Percentiles rank a stretch among this genome's conserved stretches.
Evolutionary conservation across 176 grass and related monocot species (phyloP).

Genomic region (Avena eriantha): DNA sequence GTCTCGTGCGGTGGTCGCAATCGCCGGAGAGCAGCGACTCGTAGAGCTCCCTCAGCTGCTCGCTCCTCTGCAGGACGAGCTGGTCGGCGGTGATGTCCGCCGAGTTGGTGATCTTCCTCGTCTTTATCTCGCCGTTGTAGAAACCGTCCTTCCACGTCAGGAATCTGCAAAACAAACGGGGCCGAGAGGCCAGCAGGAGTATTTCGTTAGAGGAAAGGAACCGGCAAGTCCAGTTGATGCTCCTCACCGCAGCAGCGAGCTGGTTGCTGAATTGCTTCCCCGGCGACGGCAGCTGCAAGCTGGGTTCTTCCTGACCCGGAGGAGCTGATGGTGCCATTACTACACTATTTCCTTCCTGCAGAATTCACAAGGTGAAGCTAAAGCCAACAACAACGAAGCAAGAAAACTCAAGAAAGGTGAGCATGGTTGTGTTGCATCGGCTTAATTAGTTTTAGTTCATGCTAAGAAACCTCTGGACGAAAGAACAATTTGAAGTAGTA

Average conservation of each 20-base stretch:
- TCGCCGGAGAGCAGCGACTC: slow-evolving; percentile 50
- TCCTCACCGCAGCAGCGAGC: slow-evolving; percentile 68
- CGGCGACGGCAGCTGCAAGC: too few species aligned
- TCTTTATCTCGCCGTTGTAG: slow-evolving; percentile 92
- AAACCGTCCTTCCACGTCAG: slow-evolving; percentile 73
- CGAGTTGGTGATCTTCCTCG: slow-evolving; percentile 62
- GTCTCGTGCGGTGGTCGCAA: too few species aligned
- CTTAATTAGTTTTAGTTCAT: too few species aligned
- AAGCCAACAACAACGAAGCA: too few species aligned
- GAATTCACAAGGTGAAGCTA: too few species aligned
- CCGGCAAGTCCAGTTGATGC: slow-evolving; percentile 67
- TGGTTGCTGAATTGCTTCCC: slow-evolving; percentile 51
- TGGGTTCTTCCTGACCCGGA: neutral
- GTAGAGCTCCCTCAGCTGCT: slow-evolving; percentile 80
- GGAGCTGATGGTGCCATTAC: neutral
- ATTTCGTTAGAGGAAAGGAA: too few species aligned
- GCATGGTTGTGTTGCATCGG: too few species aligned
- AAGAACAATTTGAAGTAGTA: neutral
- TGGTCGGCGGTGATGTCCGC: slow-evolving; percentile 58
- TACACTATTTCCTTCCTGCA: too few species aligned
- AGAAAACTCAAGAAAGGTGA: too few species aligned
- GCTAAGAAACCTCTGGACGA: neutral
- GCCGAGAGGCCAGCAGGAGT: too few species aligned
- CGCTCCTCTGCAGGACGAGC: slow-evolving; percentile 66
- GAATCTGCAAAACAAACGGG: slow-evolving; percentile 28